Conservation (phyloP, 441 rosid species). For the Iberis amara region DNA sequence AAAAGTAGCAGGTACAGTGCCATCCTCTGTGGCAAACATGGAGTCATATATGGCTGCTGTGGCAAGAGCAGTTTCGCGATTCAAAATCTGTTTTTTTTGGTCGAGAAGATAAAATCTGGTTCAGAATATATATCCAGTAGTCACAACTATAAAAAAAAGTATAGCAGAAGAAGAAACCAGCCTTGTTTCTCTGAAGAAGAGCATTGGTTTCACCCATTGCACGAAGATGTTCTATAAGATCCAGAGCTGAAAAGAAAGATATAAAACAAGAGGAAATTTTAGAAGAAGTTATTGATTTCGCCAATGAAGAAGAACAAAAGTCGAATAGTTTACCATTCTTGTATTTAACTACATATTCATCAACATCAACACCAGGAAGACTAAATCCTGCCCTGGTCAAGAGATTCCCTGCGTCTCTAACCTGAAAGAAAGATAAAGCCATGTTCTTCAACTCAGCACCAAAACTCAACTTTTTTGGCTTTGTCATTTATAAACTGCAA, state of each 20-base stretch:
- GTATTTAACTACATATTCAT: slow-evolving; percentile 82
- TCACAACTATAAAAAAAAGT: not conserved
- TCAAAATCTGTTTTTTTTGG: slow-evolving; percentile 48
- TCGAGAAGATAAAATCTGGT: slow-evolving; percentile 10
- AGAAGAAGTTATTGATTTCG: not conserved
- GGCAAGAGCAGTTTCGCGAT: slow-evolving; percentile 86
- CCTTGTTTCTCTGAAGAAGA: slow-evolving; percentile 76
- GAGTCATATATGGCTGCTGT: slow-evolving; percentile 90
- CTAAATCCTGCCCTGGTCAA: slow-evolving; percentile 91
- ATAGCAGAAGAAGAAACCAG: slow-evolving; percentile 26
- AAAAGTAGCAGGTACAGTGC: slow-evolving; percentile 85
- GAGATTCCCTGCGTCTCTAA: slow-evolving; percentile 94
- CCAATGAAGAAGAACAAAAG: not conserved
- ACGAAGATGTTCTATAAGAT: slow-evolving; percentile 90
- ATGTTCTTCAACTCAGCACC: slow-evolving; percentile 4
- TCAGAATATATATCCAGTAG: slow-evolving; percentile 8
- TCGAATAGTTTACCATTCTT: slow-evolving; percentile 53
- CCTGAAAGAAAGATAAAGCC: slow-evolving; percentile 39
- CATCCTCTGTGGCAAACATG: slow-evolving; percentile 88
- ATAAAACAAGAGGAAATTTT: slow-evolving; percentile 6
- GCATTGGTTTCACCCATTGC: slow-evolving; percentile 98
- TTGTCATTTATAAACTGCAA: slow-evolving; percentile 3
- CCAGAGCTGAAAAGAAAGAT: slow-evolving; percentile 54
- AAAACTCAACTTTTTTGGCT: not conserved
- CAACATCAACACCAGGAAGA: slow-evolving; percentile 93